phyloP scores from a whole-genome alignment of 192 early-diverging fungal genomes.

The Umbelopsis sp. region DNA sequence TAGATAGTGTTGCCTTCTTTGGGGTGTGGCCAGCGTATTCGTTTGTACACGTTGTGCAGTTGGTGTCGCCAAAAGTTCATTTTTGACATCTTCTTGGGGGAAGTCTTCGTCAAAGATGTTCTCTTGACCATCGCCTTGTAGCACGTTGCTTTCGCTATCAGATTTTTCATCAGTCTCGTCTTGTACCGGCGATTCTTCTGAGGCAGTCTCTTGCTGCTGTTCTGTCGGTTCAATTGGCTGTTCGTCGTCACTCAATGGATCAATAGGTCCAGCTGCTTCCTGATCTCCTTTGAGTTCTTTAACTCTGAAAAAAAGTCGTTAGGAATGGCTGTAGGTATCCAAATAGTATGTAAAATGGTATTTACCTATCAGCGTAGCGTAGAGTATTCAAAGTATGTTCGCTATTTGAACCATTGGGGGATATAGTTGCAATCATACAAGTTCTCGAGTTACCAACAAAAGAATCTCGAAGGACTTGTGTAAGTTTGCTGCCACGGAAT shows the following conservation, averaged over 20 bases:
- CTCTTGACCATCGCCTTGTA: conserved; percentile 7
- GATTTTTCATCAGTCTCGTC: background rate
- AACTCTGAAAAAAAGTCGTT: conserved; percentile 20
- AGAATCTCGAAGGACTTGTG: conserved; percentile 95
- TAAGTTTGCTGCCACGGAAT: conserved; percentile 95
- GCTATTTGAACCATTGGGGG: conserved; percentile 91
- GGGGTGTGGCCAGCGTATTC: conserved; percentile 2
- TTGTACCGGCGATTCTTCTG: background rate
- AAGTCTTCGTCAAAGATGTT: conserved; percentile 21
- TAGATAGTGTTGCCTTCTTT: conserved; percentile 29
- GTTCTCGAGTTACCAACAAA: conserved; percentile 97
- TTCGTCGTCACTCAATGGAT: background rate
- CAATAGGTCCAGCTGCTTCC: background rate
- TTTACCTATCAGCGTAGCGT: conserved; percentile 90
- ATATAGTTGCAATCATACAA: conserved; percentile 99
- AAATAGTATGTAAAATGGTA: background rate
- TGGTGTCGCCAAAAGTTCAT: conserved; percentile 22
- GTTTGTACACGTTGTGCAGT: conserved; percentile 8
- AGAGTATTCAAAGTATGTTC: conserved; percentile 98
- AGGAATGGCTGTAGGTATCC: background rate
- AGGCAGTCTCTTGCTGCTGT: background rate
- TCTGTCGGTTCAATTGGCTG: background rate
- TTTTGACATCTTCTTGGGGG: conserved; percentile 15
- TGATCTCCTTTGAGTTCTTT: conserved; percentile 29
- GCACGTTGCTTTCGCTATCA: background rate